A percentile compares a stretch with the other conserved stretches of the same genome.
phyloP scores from a whole-genome alignment of 2,329 filamentous ascomycete species.

The Parafenestella ontariensis region DNA sequence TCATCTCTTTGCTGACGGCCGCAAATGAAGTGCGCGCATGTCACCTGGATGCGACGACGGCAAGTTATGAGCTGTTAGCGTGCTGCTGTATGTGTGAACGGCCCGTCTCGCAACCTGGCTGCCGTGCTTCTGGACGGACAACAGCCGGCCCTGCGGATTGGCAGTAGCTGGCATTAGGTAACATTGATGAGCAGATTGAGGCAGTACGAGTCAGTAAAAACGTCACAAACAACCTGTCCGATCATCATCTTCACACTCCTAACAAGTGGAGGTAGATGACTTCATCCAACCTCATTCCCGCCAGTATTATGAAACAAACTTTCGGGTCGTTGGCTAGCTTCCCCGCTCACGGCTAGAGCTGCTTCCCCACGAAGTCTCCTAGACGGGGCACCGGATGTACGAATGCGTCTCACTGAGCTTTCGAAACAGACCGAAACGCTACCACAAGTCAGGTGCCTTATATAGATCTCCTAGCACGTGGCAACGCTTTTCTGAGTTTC shows the following conservation, averaged over 20 bases:
- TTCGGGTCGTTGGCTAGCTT: not conserved
- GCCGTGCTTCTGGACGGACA: not conserved
- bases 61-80: not conserved
- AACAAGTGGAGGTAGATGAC: not conserved
- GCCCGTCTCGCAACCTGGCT: not conserved
- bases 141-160: not conserved
- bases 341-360: not conserved
- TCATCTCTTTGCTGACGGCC: not conserved
- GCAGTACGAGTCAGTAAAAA: not conserved
- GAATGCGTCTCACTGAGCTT: not conserved
- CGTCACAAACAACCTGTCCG: not conserved
- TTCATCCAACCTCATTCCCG: not conserved
- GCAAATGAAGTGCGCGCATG: not conserved
- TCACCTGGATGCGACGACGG: not conserved
- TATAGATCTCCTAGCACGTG: not conserved
- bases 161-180: not conserved
- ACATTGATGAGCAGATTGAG: not conserved
- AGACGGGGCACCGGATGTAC: not conserved
- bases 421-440: not conserved
- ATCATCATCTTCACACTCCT: not conserved
- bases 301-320: not conserved
- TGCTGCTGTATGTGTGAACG: not conserved
- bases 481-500: not conserved
- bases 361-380: too few species aligned
- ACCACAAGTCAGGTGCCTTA: not conserved